Evolutionary conservation across 495 filamentous ascomycete species (phyloP), one percentile per base, ranked within the genome.

Genomic region (Lepidopterella palustris): DNA sequence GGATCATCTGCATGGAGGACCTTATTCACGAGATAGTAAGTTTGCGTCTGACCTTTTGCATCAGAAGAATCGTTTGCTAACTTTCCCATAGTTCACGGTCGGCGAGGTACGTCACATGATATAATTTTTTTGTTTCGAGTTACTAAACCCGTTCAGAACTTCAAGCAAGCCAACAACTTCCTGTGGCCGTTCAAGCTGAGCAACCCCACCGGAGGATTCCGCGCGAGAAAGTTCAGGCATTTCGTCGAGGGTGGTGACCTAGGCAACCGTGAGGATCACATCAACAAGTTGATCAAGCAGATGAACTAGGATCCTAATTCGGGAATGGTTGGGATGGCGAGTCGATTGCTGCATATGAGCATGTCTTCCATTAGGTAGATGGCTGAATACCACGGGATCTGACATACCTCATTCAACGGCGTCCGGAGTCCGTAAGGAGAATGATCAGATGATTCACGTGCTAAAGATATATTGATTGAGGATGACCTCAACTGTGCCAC

Each of bases 121-220:
- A n/a, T n/a, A n/a, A n/a, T 42, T n/a, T n/a, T n/a, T n/a, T n/a
- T n/a, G n/a, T n/a, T n/a, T n/a, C n/a, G n/a, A n/a, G n/a, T 62
- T 3, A 62, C 45, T 26, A 9, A 11, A 59, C 59, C 55, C n/a
- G n/a, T n/a, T n/a, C n/a, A n/a, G n/a, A 64, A 68, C 57, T 98
- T 98, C 88, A 98, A 98, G 87, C 91, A 97, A 83, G 90, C 89
- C 73, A 87, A 89, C 84, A 98, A 97, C 87, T 97, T 97, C 84
- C 81, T 98, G 51, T 98, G 93, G 93, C 93, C 93, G 70, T 98
- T 98, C 86, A 97, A 98, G 87, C 86, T 98, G 69, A 89, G 84
- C 82, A 95, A 91, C 82, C 93, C 93, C 70, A 98, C 79, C 63
- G 95, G 93, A 72, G 92, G 95, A 53, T 98, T 98, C 88, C 82